These are phyloP conservation scores for Ehretia macrophylla DNA, from an alignment of 257 asterid genomes.

Conservation along the genomic window DNA sequence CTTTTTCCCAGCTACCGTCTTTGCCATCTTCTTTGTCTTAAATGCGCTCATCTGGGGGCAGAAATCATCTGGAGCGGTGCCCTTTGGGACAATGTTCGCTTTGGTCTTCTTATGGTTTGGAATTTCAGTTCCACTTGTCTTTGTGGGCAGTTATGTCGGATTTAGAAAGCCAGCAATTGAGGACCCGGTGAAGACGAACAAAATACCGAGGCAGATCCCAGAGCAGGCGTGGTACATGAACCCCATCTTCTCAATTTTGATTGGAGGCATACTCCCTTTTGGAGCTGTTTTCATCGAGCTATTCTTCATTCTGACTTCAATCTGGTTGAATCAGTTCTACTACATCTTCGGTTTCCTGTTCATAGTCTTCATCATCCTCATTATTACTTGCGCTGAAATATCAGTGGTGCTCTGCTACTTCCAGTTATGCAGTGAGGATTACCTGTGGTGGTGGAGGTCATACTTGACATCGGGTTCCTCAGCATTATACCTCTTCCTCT, in stretches of 20 bases:
- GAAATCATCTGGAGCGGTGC: constrained; percentile 79
- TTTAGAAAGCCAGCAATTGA: constrained; percentile 62
- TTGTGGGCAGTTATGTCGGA: constrained; percentile 65
- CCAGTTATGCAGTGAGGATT: constrained; percentile 79
- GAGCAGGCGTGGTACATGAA: constrained; percentile 80
- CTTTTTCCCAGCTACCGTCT: constrained; percentile 56
- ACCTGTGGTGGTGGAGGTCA: constrained; percentile 87
- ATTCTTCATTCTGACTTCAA: constrained; percentile 72
- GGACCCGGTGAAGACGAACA: constrained; percentile 64
- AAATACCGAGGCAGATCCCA: constrained; percentile 73
- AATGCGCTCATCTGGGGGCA: constrained; percentile 80
- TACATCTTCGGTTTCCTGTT: constrained; percentile 84
- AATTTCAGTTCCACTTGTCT: constrained; percentile 68
- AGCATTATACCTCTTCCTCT: constrained; percentile 68
- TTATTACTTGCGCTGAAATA: constrained; percentile 77
- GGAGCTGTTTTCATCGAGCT: constrained; percentile 84
- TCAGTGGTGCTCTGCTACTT: constrained; percentile 72
- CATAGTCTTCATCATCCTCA: constrained; percentile 64
- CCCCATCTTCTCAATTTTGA: constrained; percentile 50
- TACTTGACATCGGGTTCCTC: constrained; percentile 69
- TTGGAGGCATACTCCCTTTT: constrained; percentile 73
- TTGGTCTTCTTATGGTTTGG: constrained; percentile 75
- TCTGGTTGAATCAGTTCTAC: constrained; percentile 84
- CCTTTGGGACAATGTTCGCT: constrained; percentile 75
- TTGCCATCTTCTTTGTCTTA: constrained; percentile 52